Conservation (phyloP, 2,329 filamentous ascomycete species). For the Talaromyces atroroseus region DNA sequence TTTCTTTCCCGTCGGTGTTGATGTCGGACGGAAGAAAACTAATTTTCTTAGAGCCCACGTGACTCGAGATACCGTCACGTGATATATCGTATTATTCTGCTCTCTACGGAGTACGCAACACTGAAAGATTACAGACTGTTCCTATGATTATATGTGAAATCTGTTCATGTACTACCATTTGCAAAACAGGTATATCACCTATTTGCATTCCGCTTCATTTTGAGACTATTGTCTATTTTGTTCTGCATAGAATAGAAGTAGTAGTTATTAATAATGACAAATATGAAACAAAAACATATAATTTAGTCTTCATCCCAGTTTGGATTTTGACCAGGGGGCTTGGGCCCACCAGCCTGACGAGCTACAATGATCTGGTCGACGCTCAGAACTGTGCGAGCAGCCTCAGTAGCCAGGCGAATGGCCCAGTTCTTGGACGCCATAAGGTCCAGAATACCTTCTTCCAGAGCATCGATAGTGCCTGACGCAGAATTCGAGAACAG, state of each 20-base stretch:
- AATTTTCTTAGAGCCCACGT: conserved; percentile 14
- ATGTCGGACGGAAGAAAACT: conserved; percentile 13
- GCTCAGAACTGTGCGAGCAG: conserved; percentile 85
- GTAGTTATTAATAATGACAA: conserved; percentile 8
- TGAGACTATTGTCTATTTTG: background rate
- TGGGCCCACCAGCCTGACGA: conserved; percentile 92
- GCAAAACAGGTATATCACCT: background rate
- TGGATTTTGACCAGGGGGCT: conserved; percentile 90
- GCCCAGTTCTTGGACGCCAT: conserved; percentile 93
- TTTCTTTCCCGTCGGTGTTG: conserved; percentile 6
- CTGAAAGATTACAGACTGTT: background rate
- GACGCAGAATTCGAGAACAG: conserved; percentile 79
- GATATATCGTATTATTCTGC: conserved; percentile 10
- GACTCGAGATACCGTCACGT: conserved; percentile 23
- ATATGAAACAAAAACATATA: background rate
- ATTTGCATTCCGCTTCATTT: conserved; percentile 8
- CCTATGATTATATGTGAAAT: background rate
- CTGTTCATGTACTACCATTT: background rate
- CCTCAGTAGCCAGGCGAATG: conserved; percentile 92
- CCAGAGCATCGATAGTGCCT: conserved; percentile 77
- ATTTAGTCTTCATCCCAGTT: conserved; percentile 63
- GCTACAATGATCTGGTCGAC: conserved; percentile 99
- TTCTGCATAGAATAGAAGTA: background rate
- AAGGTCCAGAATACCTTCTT: conserved; percentile 86
- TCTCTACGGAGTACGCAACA: background rate